Evolutionary conservation across 768 basidiomycete species (phyloP).

Genomic region (Ephemerocybe angulata): DNA sequence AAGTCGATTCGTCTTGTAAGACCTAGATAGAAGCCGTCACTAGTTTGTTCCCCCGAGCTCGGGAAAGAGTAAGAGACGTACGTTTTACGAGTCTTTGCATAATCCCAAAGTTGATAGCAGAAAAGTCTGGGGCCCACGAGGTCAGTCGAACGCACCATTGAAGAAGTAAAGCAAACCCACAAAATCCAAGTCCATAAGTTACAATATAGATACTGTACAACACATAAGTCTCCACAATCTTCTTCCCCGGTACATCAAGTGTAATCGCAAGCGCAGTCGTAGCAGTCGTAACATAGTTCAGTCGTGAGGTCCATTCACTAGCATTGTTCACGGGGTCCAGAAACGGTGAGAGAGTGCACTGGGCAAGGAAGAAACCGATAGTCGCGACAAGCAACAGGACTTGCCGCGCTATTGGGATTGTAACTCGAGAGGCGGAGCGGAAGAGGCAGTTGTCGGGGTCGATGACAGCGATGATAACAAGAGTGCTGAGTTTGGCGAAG

Average conservation of each 20-base stretch:
- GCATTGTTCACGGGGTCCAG: conserved; percentile 70
- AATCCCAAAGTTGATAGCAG: conserved; percentile 49
- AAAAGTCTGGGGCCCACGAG: no score
- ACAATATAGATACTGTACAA: conserved; percentile 55
- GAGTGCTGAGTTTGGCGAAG: conserved; percentile 65
- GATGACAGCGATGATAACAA: conserved; percentile 63
- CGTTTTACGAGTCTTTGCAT: conserved; percentile 60
- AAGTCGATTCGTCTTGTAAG: conserved; percentile 67
- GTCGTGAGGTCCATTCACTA: conserved; percentile 68
- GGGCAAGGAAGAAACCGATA: conserved; percentile 55
- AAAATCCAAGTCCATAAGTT: conserved; percentile 66
- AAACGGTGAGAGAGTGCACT: conserved; percentile 62
- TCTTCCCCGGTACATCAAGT: conserved; percentile 50
- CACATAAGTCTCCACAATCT: conserved; percentile 57
- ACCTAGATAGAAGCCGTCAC: conserved; percentile 31
- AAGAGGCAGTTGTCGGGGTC: conserved; percentile 74
- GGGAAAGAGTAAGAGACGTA: conserved; percentile 26
- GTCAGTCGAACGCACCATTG: not conserved
- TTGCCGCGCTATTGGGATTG: conserved; percentile 58
- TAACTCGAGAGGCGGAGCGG: conserved; percentile 46
- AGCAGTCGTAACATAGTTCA: conserved; percentile 68
- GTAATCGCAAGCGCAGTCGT: conserved; percentile 61
- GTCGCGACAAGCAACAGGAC: conserved; percentile 55
- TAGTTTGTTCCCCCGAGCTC: conserved; percentile 1
- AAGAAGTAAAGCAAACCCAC: conserved; percentile 33